Percentiles rank a stretch among this genome's conserved stretches.
These are phyloP conservation scores for Solanum appendiculatum DNA, from an alignment of 257 asterid species.

Conservation along the genomic window DNA sequence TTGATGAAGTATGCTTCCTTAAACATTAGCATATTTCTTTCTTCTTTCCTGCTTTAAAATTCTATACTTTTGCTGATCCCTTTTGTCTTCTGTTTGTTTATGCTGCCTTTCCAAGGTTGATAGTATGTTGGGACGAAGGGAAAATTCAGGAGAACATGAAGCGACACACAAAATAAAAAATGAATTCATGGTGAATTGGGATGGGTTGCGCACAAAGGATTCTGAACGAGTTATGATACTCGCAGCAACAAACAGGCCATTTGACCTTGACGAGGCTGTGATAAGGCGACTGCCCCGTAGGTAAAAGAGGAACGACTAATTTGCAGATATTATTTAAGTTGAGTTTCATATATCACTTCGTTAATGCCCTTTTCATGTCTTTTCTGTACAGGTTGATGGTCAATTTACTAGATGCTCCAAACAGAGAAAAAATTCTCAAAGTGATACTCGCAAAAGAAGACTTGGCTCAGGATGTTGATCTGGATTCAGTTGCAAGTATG, in stretches of 20 bases:
- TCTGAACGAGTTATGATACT: constrained; percentile 82
- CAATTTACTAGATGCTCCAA: constrained; percentile 82
- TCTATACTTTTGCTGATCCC: not conserved
- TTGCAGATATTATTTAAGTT: not conserved
- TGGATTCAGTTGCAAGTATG: constrained; percentile 67
- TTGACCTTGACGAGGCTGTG: constrained; percentile 94
- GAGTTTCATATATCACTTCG: not conserved
- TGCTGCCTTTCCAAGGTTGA: constrained; percentile 49
- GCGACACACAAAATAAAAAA: constrained; percentile 96
- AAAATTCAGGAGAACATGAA: constrained; percentile 86
- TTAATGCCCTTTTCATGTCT: not conserved
- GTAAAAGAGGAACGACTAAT: constrained; percentile 16
- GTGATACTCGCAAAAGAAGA: constrained; percentile 87
- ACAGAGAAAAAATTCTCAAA: constrained; percentile 71
- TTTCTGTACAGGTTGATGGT: constrained; percentile 64
- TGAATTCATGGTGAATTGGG: constrained; percentile 98
- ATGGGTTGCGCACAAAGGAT: constrained; percentile 87
- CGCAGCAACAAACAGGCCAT: constrained; percentile 97
- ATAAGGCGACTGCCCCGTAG: constrained; percentile 87
- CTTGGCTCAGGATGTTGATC: constrained; percentile 59
- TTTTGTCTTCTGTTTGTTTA: not conserved
- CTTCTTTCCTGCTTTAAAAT: not conserved
- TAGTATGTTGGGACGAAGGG: constrained; percentile 92
- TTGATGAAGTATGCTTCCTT: constrained; percentile 59
- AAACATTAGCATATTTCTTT: not conserved